A percentile compares a stretch with the other conserved stretches of the same genome.
These are phyloP conservation scores for Pezicula carpinea DNA, from an alignment of 2,329 filamentous ascomycete genomes.

Conservation along the genomic window DNA sequence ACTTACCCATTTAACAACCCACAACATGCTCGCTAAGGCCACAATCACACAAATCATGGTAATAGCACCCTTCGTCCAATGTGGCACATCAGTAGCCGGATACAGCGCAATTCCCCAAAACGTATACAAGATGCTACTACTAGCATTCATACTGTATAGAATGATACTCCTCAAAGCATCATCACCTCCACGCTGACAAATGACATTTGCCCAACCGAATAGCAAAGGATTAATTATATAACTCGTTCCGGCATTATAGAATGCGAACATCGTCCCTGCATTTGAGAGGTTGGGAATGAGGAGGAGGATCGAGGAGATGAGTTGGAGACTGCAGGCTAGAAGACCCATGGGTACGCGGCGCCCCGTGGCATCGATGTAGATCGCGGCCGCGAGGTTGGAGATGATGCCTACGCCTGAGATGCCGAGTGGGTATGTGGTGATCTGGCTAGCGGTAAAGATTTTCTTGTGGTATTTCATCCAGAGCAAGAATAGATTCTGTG, in stretches of 20 bases:
- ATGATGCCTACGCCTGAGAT: constrained; percentile 40
- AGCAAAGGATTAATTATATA: constrained; percentile 68
- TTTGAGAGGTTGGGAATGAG: constrained; percentile 42
- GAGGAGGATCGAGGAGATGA: constrained; percentile 40
- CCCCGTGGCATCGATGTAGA: constrained; percentile 44
- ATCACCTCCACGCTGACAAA: constrained; percentile 34
- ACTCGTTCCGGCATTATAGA: constrained; percentile 62
- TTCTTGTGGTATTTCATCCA: constrained; percentile 40
- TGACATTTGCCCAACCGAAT: constrained; percentile 43
- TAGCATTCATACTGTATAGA: constrained; percentile 36
- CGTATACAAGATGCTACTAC: constrained; percentile 35
- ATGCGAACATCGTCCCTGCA: constrained; percentile 41
- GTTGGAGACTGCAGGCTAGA: constrained; percentile 53
- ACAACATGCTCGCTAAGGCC: neutral
- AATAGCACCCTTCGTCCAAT: constrained; percentile 35
- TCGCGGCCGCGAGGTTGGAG: constrained; percentile 58
- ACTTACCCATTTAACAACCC: neutral
- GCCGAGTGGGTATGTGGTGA: constrained; percentile 45
- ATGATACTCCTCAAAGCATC: constrained; percentile 37
- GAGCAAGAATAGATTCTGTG: constrained; percentile 49
- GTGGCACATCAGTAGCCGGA: constrained; percentile 36
- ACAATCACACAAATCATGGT: constrained; percentile 24
- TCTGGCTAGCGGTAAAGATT: constrained; percentile 38
- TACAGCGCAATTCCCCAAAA: constrained; percentile 42
- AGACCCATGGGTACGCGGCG: constrained; percentile 59